Conservation (phyloP, 1,284 basidiomycete species). For the Chalciporus piperatoides region DNA sequence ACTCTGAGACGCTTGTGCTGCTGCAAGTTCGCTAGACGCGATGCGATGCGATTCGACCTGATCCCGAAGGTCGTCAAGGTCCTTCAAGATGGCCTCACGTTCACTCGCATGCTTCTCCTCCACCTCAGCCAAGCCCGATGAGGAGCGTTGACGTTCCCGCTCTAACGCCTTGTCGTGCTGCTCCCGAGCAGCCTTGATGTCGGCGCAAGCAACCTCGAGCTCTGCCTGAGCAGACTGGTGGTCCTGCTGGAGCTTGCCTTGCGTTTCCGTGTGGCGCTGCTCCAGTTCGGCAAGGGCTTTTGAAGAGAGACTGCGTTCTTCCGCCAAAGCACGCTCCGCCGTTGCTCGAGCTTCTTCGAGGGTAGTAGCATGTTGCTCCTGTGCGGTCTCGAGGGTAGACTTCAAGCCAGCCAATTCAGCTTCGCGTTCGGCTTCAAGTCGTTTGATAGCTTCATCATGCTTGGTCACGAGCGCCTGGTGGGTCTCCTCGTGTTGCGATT, state of each 20-base stretch:
- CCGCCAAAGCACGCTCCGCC: conserved; percentile 36
- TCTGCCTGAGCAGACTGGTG: conserved; percentile 24
- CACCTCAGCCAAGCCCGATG: conserved; percentile 30
- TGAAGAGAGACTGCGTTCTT: conserved; percentile 42
- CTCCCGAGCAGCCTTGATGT: conserved; percentile 14
- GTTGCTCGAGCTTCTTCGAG: conserved; percentile 41
- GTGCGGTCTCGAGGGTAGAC: conserved; percentile 40
- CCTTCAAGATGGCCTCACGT: conserved; percentile 42
- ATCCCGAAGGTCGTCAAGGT: conserved; percentile 53
- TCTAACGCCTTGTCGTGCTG: conserved; percentile 26
- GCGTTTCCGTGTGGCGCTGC: conserved; percentile 28
- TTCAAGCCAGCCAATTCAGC: conserved; percentile 43
- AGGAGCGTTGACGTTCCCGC: conserved; percentile 36
- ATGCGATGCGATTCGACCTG: conserved; percentile 64
- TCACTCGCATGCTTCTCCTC: conserved; percentile 37
- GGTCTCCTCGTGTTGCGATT: conserved; percentile 31
- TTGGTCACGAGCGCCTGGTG: conserved; percentile 33
- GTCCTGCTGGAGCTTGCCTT: conserved; percentile 30
- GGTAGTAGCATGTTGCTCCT: conserved; percentile 43
- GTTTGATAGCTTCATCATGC: conserved; percentile 41
- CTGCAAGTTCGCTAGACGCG: conserved; percentile 52
- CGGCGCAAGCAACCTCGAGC: conserved; percentile 23
- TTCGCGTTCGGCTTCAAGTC: conserved; percentile 46
- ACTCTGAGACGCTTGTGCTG: conserved; percentile 49
- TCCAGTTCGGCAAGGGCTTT: conserved; percentile 39